Conservation (phyloP, 306 rosid genomes). For the Astragalus membranaceus region DNA sequence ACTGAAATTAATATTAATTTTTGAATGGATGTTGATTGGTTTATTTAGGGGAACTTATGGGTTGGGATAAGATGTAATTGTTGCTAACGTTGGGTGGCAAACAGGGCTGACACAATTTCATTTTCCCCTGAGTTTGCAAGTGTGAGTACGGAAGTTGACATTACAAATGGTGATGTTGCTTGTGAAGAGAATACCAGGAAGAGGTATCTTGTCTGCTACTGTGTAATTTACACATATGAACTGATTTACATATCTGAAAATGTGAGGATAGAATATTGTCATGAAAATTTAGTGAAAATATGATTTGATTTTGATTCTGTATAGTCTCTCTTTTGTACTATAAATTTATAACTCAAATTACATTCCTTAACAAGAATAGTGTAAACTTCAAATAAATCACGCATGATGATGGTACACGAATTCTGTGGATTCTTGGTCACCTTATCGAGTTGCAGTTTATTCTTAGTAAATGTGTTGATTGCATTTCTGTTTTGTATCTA, state of each 20-base stretch:
- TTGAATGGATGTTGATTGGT: slow-evolving; percentile 4
- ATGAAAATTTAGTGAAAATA: background rate
- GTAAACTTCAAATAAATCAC: background rate
- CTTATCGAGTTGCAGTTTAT: background rate
- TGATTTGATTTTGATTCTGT: background rate
- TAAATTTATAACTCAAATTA: background rate
- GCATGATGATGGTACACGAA: background rate
- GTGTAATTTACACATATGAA: background rate
- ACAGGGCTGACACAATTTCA: background rate
- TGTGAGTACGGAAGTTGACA: slow-evolving; percentile 34
- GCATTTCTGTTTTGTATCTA: background rate
- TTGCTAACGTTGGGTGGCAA: background rate
- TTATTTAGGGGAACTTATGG: background rate
- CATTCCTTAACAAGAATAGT: background rate
- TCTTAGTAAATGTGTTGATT: background rate
- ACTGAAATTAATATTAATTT: background rate
- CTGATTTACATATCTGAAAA: background rate
- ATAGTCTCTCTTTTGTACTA: background rate
- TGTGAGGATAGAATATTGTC: background rate
- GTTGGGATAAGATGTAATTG: background rate
- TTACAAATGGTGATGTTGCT: slow-evolving; percentile 29
- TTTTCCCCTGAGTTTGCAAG: slow-evolving; percentile 20
- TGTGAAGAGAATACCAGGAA: slow-evolving; percentile 46
- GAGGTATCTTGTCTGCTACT: slow-evolving; percentile 43
- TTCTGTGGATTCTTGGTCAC: background rate